phyloP scores from a whole-genome alignment of 1,284 basidiomycete genomes.

The Wallemia hederae region DNA sequence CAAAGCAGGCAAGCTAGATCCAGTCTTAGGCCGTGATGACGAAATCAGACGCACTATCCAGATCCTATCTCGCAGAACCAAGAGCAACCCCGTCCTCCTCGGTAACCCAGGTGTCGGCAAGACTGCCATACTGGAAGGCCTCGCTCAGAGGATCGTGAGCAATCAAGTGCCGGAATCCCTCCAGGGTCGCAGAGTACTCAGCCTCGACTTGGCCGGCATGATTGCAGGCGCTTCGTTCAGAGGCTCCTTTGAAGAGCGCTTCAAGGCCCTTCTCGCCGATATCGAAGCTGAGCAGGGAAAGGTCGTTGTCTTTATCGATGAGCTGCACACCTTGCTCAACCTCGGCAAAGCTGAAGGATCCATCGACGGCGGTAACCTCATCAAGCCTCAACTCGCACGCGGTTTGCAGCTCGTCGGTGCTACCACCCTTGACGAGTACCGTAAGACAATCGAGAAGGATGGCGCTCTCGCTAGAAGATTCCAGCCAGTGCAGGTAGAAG shows the following conservation, averaged over 20 bases:
- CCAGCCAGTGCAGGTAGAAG: slow-evolving; percentile 59
- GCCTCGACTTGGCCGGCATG: slow-evolving; percentile 48
- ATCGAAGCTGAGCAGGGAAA: slow-evolving; percentile 46
- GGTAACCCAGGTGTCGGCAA: slow-evolving; percentile 51
- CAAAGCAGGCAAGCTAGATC: slow-evolving; percentile 54
- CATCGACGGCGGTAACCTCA: slow-evolving; percentile 72
- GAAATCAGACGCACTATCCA: slow-evolving; percentile 75
- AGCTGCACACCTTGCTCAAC: slow-evolving; percentile 58
- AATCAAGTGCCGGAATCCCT: slow-evolving; percentile 79
- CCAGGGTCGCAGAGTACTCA: slow-evolving; percentile 48
- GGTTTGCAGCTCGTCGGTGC: slow-evolving; percentile 64
- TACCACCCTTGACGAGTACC: slow-evolving; percentile 67
- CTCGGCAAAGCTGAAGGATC: slow-evolving; percentile 73
- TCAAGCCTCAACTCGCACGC: slow-evolving; percentile 57
- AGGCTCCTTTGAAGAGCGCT: slow-evolving; percentile 74
- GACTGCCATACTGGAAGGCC: slow-evolving; percentile 70
- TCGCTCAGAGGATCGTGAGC: slow-evolving; percentile 19
- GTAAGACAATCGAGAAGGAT: slow-evolving; percentile 73
- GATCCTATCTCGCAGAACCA: slow-evolving; percentile 45
- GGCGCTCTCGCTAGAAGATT: slow-evolving; percentile 69
- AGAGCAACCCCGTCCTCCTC: slow-evolving; percentile 49
- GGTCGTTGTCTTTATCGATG: slow-evolving; percentile 62
- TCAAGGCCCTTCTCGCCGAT: slow-evolving; percentile 55
- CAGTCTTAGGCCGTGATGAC: slow-evolving; percentile 37
- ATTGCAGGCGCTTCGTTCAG: slow-evolving; percentile 66